Evolutionary conservation across 805 yeast genomes (phyloP), one percentile per base, ranked within the genome.

Genomic region (Wickerhamiella dianesei): DNA sequence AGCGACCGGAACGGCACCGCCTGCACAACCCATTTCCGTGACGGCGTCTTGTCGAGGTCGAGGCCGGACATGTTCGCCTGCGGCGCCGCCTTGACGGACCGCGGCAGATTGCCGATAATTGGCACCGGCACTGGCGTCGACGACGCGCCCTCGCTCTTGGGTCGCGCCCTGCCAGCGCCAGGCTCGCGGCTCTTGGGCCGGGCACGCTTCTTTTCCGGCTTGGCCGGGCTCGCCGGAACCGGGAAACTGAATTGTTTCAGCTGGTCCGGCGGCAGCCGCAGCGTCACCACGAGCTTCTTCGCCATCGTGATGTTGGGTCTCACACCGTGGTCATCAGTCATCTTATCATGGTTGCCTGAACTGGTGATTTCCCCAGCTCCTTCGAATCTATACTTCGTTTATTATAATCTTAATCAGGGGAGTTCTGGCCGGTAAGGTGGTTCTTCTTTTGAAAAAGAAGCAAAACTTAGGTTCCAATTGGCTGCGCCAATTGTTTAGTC

Each of bases 1-100:
- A 74, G 73, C 21, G 70, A 64, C 48, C 64, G 66, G 36, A 74
- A 55, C 12, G 58, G 57, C 8, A 72, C 45, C 1, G 68, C 68
- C 41, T 59, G 56, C 49, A 66, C 66, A 8, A 47, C 50, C 79
- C 79, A 74, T 47, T 61, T 62, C 41, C 77, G 60, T 42, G 70
- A 65, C 16, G 69, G 68, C 35, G 56, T 61, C 3, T 71, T 65
- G 50, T 73, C 75, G 22, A 74, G 56, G 1, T 63, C 67, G 25
- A 73, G 49, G 32, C 64, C 50, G 20, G 58, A 50, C 32, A 67
- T 67, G 45, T 65, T 65, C 12, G 64, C 64, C 2, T 41, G 48
- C 13, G 56, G 56, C 35, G 56, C 56, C 3, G 56, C 50, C 45
- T 49, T 49, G 36, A 53, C 40, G 36, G 53, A 49, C 16, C 56